Evolutionary conservation across 805 yeast species (phyloP), one percentile per base, ranked within the genome.

Genomic region (Yamadazyma scolyti): DNA sequence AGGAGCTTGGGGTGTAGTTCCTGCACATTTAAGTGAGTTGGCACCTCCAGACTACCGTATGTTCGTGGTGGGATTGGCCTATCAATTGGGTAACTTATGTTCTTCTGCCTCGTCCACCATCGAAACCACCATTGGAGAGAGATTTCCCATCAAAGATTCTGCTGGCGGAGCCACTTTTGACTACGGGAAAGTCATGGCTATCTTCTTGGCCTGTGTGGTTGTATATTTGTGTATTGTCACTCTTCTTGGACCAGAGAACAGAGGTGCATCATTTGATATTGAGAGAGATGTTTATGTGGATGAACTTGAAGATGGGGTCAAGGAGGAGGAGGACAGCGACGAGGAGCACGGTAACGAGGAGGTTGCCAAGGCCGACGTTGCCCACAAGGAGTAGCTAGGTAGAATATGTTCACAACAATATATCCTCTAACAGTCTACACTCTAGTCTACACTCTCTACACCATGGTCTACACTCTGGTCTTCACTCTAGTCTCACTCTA

Each of bases 1-100:
- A 56, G 84, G 84, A 46, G 76, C 79, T 16, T 79, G 82, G 79
- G 84, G 84, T 44, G 77, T 76, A 24, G 63, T 73, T 32, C 84
- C 84, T 32, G 65, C 76, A 36, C 81, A 77, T 52, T 57, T 79
- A 32, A 63, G 77, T 3, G 83, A 77, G 53, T 61, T 79, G 39
- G 67, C 81, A 23, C 79, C 79, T 35, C 78, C 80, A 13, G 75
- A 73, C 37, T 76, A 72, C 58, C 66, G 79, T 54, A 67, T 84
- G 6, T 75, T 79, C 37, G 73, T 77, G 31, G 71, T 74, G 25
- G 86, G 86, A 50, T 67, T 70, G 20, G 65, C 81, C 14, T 79
- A 79, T 51, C 85, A 79, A 52, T 59, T 79, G 43, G 86, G 86
- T 61, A 79, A 79, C 56, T 63, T 79, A 48, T 77, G 77, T 14